Percentiles rank a stretch among this genome's conserved stretches.
Conservation (phyloP, 2,329 filamentous ascomycete species). For the Aspergillus puulaauensis region DNA sequence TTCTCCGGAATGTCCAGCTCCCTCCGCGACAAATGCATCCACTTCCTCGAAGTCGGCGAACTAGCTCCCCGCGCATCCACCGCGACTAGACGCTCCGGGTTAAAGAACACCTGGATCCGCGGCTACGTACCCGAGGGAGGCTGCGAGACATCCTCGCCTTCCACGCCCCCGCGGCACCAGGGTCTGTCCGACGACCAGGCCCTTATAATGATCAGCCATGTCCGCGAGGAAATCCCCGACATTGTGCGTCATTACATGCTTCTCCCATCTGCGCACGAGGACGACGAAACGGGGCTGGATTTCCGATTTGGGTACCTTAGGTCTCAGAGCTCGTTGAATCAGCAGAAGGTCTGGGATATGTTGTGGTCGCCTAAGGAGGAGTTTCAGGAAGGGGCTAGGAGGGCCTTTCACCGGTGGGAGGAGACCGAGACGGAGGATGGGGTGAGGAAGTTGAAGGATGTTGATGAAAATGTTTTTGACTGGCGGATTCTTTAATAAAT, state of each 20-base stretch:
- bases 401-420: neutral
- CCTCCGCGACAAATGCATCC: conserved; percentile 81
- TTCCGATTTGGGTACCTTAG: conserved; percentile 33
- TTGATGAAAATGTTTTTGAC: conserved; percentile 16
- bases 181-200: conserved; percentile 73
- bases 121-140: conserved; percentile 4
- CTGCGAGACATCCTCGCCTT: neutral
- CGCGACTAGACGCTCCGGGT: conserved; percentile 9
- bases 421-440: neutral
- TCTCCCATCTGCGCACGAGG: conserved; percentile 54
- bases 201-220: conserved; percentile 87
- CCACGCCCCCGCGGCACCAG: conserved; percentile 19
- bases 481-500: conserved; percentile 17
- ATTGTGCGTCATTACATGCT: conserved; percentile 83
- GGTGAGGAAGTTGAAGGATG: neutral
- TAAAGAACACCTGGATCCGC: conserved; percentile 13
- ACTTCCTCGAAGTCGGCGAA: conserved; percentile 72
- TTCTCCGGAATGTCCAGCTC: conserved; percentile 81
- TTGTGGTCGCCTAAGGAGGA: conserved; percentile 26
- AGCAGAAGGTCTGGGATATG: conserved; percentile 26
- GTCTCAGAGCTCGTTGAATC: conserved; percentile 18
- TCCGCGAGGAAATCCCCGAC: conserved; percentile 84
- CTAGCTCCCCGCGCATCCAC: conserved; percentile 20
- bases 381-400: conserved; percentile 12
- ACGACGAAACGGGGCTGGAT: conserved; percentile 24